Conservation (phyloP, 129 eudicot species). For the Erigeron canadensis region DNA sequence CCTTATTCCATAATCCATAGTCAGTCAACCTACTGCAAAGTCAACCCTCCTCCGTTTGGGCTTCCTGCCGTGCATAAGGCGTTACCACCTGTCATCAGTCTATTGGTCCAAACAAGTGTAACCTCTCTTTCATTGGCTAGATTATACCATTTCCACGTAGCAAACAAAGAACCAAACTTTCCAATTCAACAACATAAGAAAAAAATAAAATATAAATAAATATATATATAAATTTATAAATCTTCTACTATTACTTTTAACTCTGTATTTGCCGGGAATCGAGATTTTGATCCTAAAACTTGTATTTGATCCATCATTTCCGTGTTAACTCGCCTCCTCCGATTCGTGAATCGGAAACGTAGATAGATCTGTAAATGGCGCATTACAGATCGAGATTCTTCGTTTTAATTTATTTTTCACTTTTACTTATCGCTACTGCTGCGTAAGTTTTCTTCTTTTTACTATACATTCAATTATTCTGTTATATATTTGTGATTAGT, state of each 20-base stretch:
- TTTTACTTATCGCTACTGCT: conserved; percentile 56
- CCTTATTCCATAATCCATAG: too few relatives aligned
- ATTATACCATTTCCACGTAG: conserved; percentile 50
- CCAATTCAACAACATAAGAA: too few relatives aligned
- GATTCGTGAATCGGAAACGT: not conserved
- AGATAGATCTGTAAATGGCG: conserved; percentile 45
- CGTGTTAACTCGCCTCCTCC: not conserved
- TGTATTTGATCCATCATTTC: conserved; percentile 2
- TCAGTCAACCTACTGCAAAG: not conserved
- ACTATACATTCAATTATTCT: not conserved
- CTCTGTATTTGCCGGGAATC: conserved; percentile 23
- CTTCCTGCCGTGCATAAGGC: not conserved
- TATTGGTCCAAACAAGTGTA: not conserved
- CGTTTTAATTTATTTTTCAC: conserved; percentile 45
- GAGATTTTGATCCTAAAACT: conserved; percentile 20
- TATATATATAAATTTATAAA: too few relatives aligned
- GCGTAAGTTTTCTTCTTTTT: conserved; percentile 52
- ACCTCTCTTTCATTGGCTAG: conserved; percentile 53
- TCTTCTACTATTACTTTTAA: conserved; percentile 24
- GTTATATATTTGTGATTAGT: not conserved
- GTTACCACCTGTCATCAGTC: not conserved
- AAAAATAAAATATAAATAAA: too few relatives aligned
- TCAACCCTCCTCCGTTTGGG: not conserved
- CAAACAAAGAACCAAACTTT: conserved; percentile 15
- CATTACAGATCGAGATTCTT: conserved; percentile 58